phyloP scores from a whole-genome alignment of 2,329 filamentous ascomycete species.

The Tolypocladium album region DNA sequence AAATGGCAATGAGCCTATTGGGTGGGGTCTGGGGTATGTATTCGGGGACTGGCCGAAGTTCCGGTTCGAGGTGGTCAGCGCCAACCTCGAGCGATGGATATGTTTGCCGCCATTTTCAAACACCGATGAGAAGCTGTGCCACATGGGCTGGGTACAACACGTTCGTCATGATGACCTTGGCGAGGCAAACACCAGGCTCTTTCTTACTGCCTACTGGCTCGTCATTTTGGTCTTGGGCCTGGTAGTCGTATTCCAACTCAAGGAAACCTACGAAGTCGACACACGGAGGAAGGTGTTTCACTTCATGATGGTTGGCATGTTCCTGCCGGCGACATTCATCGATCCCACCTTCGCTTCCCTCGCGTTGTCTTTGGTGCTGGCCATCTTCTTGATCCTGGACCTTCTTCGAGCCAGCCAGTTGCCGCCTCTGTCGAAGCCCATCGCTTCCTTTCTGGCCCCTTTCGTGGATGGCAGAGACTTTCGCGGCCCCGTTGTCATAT shows the following conservation, averaged over 20 bases:
- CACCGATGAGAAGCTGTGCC: constrained; percentile 25
- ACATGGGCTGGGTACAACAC: constrained; percentile 51
- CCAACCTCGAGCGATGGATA: constrained; percentile 66
- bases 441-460: constrained; percentile 79
- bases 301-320: constrained; percentile 96
- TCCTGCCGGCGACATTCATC: constrained; percentile 75
- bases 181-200: constrained; percentile 69
- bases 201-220: constrained; percentile 65
- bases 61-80: constrained; percentile 57
- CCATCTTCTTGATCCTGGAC: constrained; percentile 80
- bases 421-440: constrained; percentile 74
- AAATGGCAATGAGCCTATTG: constrained; percentile 65
- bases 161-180: constrained; percentile 57
- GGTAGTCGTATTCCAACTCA: constrained; percentile 62
- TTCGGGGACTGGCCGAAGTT: constrained; percentile 68
- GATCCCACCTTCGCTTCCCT: constrained; percentile 78
- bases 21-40: constrained; percentile 86
- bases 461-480: constrained; percentile 94
- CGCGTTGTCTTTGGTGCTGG: constrained; percentile 67
- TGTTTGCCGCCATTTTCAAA: constrained; percentile 45
- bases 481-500: constrained; percentile 86
- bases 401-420: constrained; percentile 84
- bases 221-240: constrained; percentile 61
- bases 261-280: constrained; percentile 77
- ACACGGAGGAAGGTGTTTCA: constrained; percentile 96